Base-by-base conservation (phyloP, 2,329 filamentous ascomycete genomes). In the Fonsecaea nubica region DNA sequence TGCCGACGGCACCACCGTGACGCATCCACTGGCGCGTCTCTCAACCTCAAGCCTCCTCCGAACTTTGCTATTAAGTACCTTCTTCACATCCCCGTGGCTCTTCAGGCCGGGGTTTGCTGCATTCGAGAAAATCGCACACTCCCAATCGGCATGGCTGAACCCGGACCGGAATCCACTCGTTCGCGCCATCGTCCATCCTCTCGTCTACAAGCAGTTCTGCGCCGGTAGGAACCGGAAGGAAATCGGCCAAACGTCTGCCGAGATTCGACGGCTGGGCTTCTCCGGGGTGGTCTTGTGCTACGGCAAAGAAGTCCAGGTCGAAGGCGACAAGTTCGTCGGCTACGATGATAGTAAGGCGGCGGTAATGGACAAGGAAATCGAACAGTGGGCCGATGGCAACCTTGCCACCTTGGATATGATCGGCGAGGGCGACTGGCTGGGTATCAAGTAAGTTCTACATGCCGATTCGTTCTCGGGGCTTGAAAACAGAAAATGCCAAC, bases 141-240 rank as follows among this genome's bases (percentile, higher is more conserved):
- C 81, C 5, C 79, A 79, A 63, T 80, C 77, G 0, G 63, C 76
- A 1, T 60, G 84, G 1, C 74, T 84, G 36, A 81, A 84, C 68
- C 81, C 84, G 0, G 82, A 84, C 60, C 78, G 77, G 15, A 84
- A 84, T 70, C 77, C 77, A 0, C 18, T 84, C 3, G 72, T 86
- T 10, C 78, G 81, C 52, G 75, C 78, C 57, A 72, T 82, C 3
- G 74, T 83, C 32, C 81, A 81, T 69, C 79, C 80, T 58, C 77
- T 82, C 8, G 77, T 86, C 15, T 87, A 87, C 71, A 81, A 85
- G 65, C 85, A 87, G 55, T 87, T 87, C 74, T 86, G 85, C 67
- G 85, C 84, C 0, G 85, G 85, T 0, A 80, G 80, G 33, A 85
- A 81, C 60, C 77, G 79, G 48, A 62, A 65, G 0, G 84, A 86